phyloP scores from a whole-genome alignment of 2,329 filamentous ascomycete genomes.

The Epichloe amarillans region DNA sequence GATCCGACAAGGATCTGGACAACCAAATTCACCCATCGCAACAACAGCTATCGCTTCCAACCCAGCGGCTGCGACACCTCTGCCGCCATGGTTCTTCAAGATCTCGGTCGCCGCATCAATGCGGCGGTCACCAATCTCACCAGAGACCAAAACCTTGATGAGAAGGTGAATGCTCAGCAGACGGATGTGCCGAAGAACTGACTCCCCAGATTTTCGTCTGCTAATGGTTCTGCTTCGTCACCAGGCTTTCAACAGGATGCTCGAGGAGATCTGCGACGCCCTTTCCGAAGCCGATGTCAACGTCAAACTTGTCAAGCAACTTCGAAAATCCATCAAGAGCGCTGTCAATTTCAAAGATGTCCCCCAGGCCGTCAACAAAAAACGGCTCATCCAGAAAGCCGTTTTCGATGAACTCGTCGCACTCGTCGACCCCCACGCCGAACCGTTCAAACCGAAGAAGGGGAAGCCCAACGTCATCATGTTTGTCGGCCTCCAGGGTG shows the following conservation, averaged over 20 bases:
- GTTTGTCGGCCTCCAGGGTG: slow-evolving; percentile 96
- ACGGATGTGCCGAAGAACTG: background rate
- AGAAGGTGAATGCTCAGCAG: slow-evolving; percentile 54
- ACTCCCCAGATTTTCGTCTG: background rate
- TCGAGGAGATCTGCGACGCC: slow-evolving; percentile 94
- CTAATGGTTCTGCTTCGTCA: background rate
- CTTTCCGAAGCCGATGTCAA: slow-evolving; percentile 97
- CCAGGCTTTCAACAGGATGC: slow-evolving; percentile 90
- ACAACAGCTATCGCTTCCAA: slow-evolving; percentile 4
- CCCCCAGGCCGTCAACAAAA: slow-evolving; percentile 85
- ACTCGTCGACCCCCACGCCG: slow-evolving; percentile 88
- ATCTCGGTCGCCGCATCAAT: slow-evolving; percentile 96
- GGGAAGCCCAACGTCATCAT: slow-evolving; percentile 95
- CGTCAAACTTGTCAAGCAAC: slow-evolving; percentile 76
- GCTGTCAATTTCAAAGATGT: slow-evolving; percentile 93
- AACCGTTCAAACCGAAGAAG: slow-evolving; percentile 94
- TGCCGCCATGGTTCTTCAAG: slow-evolving; percentile 82
- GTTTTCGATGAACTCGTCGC: slow-evolving; percentile 95
- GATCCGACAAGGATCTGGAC: background rate
- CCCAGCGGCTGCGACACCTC: background rate
- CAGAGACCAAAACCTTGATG: slow-evolving; percentile 81
- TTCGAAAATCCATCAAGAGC: slow-evolving; percentile 84
- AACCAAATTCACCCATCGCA: slow-evolving; percentile 4
- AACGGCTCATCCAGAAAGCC: slow-evolving; percentile 91
- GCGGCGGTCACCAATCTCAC: slow-evolving; percentile 89